Conservation (phyloP, 176 grass and related monocot genomes). For the Cocos nucifera region DNA sequence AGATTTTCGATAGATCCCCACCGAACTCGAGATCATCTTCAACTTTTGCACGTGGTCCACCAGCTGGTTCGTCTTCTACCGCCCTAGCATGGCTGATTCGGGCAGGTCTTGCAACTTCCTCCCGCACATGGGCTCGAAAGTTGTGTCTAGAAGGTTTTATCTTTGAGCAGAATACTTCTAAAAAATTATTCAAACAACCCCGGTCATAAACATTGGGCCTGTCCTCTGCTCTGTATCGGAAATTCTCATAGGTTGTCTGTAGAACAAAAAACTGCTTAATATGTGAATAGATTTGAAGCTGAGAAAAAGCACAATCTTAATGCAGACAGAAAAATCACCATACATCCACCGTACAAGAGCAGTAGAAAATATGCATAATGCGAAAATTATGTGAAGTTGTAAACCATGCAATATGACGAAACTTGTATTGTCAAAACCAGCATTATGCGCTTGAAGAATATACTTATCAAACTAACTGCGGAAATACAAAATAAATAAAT, state of each 20-base stretch:
- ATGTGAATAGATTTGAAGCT: too few species aligned
- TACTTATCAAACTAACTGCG: too few species aligned
- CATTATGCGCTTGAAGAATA: too few species aligned
- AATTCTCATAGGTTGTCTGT: slow-evolving; percentile 94
- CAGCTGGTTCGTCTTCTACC: slow-evolving; percentile 45
- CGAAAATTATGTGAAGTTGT: too few species aligned
- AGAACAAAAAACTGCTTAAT: slow-evolving; percentile 2
- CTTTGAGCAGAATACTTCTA: slow-evolving; percentile 49
- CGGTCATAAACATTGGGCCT: slow-evolving; percentile 54
- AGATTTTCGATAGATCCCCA: slow-evolving; percentile 77
- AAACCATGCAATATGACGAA: too few species aligned
- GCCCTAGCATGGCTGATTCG: slow-evolving; percentile 30
- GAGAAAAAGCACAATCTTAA: too few species aligned
- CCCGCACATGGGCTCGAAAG: slow-evolving; percentile 46
- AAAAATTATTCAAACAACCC: slow-evolving; percentile 69
- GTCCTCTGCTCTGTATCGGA: slow-evolving; percentile 70
- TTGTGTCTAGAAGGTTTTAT: slow-evolving; percentile 74
- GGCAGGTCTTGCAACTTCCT: slow-evolving; percentile 40
- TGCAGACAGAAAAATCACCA: too few species aligned
- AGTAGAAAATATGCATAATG: too few species aligned
- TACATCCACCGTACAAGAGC: too few species aligned
- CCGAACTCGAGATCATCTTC: slow-evolving; percentile 94
- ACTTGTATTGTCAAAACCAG: too few species aligned
- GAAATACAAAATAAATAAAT: too few species aligned
- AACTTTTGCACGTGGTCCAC: slow-evolving; percentile 67